These are phyloP conservation scores for Serendipita sp. DNA, from an alignment of 768 basidiomycete species.

Conservation along the genomic window DNA sequence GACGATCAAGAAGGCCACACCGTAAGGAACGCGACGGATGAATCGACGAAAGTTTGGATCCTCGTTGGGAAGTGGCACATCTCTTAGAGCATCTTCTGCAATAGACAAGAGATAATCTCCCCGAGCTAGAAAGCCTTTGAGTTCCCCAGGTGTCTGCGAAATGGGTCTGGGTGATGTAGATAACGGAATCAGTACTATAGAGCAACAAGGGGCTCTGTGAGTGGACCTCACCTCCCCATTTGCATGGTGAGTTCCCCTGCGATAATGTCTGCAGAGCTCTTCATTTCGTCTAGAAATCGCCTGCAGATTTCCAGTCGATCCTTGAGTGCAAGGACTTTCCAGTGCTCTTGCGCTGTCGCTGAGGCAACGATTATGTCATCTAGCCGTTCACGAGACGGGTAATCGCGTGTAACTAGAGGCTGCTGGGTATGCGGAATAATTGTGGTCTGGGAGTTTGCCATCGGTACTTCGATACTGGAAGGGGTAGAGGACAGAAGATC, in stretches of 20 bases:
- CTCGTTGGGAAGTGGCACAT: conserved; percentile 56
- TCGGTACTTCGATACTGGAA: not conserved
- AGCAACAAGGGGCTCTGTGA: not conserved
- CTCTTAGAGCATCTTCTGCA: conserved; percentile 55
- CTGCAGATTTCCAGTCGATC: conserved; percentile 57
- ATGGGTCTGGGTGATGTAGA: conserved; percentile 40
- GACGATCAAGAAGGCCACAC: conserved; percentile 74
- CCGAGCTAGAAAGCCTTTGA: conserved; percentile 65
- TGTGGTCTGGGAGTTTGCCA: conserved; percentile 44
- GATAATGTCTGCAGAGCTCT: conserved; percentile 40
- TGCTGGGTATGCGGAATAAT: conserved; percentile 68
- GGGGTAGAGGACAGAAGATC: not conserved
- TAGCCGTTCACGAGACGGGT: conserved; percentile 45
- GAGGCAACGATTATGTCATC: conserved; percentile 42
- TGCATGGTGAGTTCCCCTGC: conserved; percentile 65
- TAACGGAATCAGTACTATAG: no score
- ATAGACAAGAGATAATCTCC: conserved; percentile 75
- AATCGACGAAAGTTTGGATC: conserved; percentile 74
- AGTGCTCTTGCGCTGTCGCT: conserved; percentile 52
- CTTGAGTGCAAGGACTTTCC: conserved; percentile 42
- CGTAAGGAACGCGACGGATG: conserved; percentile 71
- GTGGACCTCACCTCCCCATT: conserved; percentile 61
- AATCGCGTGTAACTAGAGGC: conserved; percentile 47
- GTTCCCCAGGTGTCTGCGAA: conserved; percentile 60
- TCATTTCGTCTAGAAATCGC: conserved; percentile 48